Percentiles rank a stretch among this genome's conserved stretches.
Conservation (phyloP, 805 yeast genomes). For the Groenewaldozyma tartarivorans region DNA sequence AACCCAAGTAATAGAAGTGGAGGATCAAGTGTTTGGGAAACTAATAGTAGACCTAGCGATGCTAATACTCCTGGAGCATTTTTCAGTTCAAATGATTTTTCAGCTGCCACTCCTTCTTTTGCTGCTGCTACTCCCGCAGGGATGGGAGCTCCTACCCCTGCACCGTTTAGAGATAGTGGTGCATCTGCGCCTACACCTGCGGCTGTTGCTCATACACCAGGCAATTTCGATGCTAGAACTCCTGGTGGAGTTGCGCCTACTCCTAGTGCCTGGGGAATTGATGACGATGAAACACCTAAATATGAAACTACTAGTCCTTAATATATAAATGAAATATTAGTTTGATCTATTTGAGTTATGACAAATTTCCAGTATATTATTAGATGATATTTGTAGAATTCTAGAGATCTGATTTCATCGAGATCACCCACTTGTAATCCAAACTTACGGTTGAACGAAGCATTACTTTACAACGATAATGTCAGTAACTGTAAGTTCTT, state of each 20-base stretch:
- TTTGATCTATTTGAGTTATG: too few species aligned
- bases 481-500: constrained; percentile 4
- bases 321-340: too few species aligned
- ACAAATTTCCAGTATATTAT: too few species aligned
- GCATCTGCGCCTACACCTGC: constrained; percentile 33
- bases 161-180: constrained; percentile 24
- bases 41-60: constrained; percentile 14
- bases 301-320: constrained; percentile 22
- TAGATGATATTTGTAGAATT: too few species aligned
- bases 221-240: constrained; percentile 30
- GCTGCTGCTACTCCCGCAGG: constrained; percentile 32
- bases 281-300: constrained; percentile 24
- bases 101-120: constrained; percentile 28
- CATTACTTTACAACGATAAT: not conserved
- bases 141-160: constrained; percentile 34
- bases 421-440: not conserved
- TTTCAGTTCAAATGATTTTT: constrained; percentile 23
- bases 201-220: constrained; percentile 29
- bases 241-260: constrained; percentile 24
- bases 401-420: too few species aligned
- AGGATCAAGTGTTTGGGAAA: constrained; percentile 40
- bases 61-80: constrained; percentile 19
- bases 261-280: constrained; percentile 28
- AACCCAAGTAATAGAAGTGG: constrained; percentile 30
- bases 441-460: not conserved